Evolutionary conservation across 2,329 filamentous ascomycete species (phyloP), one percentile per base, ranked within the genome.

Genomic region (Aspergillus arachidicola): DNA sequence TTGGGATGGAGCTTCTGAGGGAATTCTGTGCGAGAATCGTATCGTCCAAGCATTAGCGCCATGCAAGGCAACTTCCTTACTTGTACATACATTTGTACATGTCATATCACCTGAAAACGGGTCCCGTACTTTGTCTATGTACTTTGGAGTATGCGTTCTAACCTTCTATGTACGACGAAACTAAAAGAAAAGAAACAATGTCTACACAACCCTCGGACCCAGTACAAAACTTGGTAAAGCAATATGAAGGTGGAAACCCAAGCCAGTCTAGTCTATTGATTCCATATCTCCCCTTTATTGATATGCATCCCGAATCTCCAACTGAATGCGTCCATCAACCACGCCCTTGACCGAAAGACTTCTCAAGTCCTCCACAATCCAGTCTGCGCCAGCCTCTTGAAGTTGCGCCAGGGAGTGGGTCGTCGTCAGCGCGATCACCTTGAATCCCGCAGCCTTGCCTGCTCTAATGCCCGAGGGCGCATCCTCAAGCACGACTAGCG

Each of bases 391-490:
- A 5, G 93, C 92, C 54, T 85, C 86, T 64, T 84, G 80, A 57
- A 96, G 84, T 80, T 94, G 87, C 70, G 88, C 87, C 53, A 89
- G 81, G 30, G 86, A 87, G 80, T 97, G 94, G 73, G 92, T 96
- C 59, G 93, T 97, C 60, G 91, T 87, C 59, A 97, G 80, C n/a
- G 89, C 94, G 53, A 96, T 80, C 14, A 97, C 94, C 73, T 86
- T 89, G 81, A 91, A 97, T 2, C 93, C 93, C 11, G 94, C 94
- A 0, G 87, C 91, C 79, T 94, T 96, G 56, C 93, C 94, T 32
- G 93, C 88, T 67, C 81, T 84, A 73, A 97, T 92, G 6, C 94
- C 94, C 9, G 93, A 92, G 6, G 94, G 93, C 61, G 92, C 92
- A 80, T 97, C 94, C 80, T 97, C 94, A 43, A 97, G 81, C 56